Base-by-base conservation (phyloP, 257 asterid species). In the Plantago major region DNA sequence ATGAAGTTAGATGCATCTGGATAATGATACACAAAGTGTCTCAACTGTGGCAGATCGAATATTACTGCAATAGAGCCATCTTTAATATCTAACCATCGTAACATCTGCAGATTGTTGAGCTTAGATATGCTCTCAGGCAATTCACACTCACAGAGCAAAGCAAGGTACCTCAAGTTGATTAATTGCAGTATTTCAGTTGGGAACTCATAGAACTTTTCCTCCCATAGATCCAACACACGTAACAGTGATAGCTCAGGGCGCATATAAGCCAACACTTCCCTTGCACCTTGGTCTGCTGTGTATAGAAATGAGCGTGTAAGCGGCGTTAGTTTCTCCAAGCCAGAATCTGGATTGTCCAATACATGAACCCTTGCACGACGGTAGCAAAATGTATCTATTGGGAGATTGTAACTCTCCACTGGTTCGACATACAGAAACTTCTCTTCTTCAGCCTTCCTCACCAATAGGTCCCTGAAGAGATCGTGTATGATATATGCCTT, bases 381-480 rank as follows among this genome's bases (percentile, higher is more conserved):
- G 19, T 13, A 9, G 14, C 9, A 5, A 19, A 13, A 17, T 8
- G 18, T 14, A 1, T 56, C 45, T 56, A 28, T 5, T 13, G 44
- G 46, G 46, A 12, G 2, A 14, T 33, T 37, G 44, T 28, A 5
- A 11, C 8, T 13, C 9, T 16, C 11, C 44, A 7, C 44, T 28
- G 14, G 11, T 7, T 11, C 7, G 10, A 56, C 18, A 30, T 11
- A 12, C 11, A 56, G 18, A n/a, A 56, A 30, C 2, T 56, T 56
- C 44, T 56, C 18, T 4, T 56, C 17, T 10, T 2, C 10, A 30
- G 61, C 61, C 18, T 28, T 56, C 19, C 45, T 30, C 26, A 28
- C 14, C 0, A 45, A 60, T n/a, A 45, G 49, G 42, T 54, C 59
- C 8, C 59, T 54, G 16, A 54, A 11, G 42, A 54, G 59, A 54